Base-by-base conservation (phyloP, 192 early-diverging fungal genomes). In the Chytriomyces hyalinus region DNA sequence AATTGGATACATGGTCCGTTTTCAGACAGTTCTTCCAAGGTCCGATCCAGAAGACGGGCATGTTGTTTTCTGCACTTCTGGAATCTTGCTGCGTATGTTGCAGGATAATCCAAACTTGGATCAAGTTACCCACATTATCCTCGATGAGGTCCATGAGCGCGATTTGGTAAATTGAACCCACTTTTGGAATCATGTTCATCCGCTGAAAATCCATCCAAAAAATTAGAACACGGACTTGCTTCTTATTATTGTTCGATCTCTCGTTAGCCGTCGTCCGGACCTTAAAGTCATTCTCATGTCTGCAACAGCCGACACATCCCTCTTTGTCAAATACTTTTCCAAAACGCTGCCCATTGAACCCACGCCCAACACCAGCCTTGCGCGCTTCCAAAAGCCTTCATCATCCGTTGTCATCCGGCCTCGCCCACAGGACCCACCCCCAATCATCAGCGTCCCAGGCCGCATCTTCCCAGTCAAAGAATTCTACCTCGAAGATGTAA, bases 211-310 rank as follows among this genome's bases (percentile, higher is more conserved):
- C 20, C 53, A 57, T n/a, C 53, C 3, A 57, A 13, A 57, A 57
- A 57, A 13, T 22, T 44, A 79, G 78, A 79, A 92, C 80, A 93
- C 92, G 0, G 96, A 97, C 75, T 87, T 97, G 62, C 83, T 95
- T 45, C 85, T 97, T 51, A 92, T 91, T 57, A 84, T 97, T 47
- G 81, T 96, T 22, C 85, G 90, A 8, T 83, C 89, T 61, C 82
- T 93, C 28, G 43, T 95, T 1, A 15, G 70, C 5, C 68, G 64
- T 17, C 84, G 91, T 13, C 78, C 82, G 24, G 88, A 93, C 65
- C 75, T 97, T 9, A 85, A 87, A 46, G 82, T 97, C 9, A 91
- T 97, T 43, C 85, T 97, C 72, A 97, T 97, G 96, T 94, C 93
- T 63, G 96, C 96, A 51, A 96, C 94, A 0, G 90, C 93, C 70